phyloP scores from a whole-genome alignment of 768 basidiomycete genomes.

The Leccinum variicolor region DNA sequence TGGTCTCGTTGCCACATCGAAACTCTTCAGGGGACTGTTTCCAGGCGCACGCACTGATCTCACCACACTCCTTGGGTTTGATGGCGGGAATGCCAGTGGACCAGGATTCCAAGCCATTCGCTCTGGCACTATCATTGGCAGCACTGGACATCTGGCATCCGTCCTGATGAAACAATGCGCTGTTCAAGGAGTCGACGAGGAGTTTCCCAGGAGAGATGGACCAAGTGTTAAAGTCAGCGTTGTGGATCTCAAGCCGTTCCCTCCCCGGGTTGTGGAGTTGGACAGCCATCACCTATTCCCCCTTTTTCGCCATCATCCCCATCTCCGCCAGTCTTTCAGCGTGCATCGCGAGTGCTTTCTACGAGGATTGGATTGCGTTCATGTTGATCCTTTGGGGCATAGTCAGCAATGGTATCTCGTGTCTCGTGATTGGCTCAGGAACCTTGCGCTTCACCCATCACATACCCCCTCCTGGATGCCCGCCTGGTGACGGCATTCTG shows the following conservation, averaged over 20 bases:
- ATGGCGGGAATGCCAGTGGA: constrained; percentile 1
- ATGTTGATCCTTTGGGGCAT: constrained; percentile 24
- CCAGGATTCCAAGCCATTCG: not conserved
- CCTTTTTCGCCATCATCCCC: constrained; percentile 10
- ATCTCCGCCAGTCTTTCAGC: constrained; percentile 15
- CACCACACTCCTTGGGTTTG: not conserved
- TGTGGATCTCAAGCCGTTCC: not conserved
- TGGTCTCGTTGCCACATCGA: constrained; percentile 15
- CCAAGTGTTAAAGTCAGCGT: not conserved
- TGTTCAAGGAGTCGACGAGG: not conserved
- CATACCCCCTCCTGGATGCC: constrained; percentile 6
- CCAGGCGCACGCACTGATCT: constrained; percentile 13
- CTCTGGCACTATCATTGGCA: constrained; percentile 3
- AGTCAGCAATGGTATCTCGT: constrained; percentile 21
- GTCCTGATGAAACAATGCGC: constrained; percentile 1
- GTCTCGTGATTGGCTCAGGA: constrained; percentile 16
- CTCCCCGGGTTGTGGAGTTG: not conserved
- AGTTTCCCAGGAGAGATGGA: not conserved
- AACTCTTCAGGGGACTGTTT: constrained; percentile 7
- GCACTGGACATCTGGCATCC: constrained; percentile 4
- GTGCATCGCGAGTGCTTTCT: constrained; percentile 16
- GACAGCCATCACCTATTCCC: not conserved
- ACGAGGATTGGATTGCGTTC: constrained; percentile 22
- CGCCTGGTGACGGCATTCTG: constrained; percentile 20
- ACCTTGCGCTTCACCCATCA: constrained; percentile 10